phyloP scores from a whole-genome alignment of 2,329 filamentous ascomycete species.

The Zymoseptoria crescenta region DNA sequence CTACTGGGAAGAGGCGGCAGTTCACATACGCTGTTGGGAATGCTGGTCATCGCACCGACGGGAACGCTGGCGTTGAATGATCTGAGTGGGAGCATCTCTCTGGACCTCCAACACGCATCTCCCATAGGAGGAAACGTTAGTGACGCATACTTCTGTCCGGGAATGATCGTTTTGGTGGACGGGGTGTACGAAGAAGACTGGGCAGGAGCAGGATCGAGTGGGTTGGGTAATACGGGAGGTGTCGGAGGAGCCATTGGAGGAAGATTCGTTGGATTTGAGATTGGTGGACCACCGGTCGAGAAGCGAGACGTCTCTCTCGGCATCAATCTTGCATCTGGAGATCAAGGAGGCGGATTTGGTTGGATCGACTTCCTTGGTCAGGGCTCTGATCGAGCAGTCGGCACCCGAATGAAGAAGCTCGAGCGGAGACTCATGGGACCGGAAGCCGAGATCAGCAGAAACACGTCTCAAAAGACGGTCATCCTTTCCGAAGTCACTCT shows the following conservation, averaged over 20 bases:
- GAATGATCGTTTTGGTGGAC: constrained; percentile 92
- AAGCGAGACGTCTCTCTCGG: constrained; percentile 72
- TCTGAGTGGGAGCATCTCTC: constrained; percentile 74
- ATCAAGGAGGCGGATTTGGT: constrained; percentile 74
- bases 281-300: constrained; percentile 88
- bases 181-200: constrained; percentile 96
- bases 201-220: constrained; percentile 53
- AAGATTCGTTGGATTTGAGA: constrained; percentile 79
- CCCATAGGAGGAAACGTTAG: constrained; percentile 43
- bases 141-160: constrained; percentile 88
- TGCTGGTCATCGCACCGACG: constrained; percentile 72
- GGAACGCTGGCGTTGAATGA: constrained; percentile 79
- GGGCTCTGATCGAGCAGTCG: constrained; percentile 78
- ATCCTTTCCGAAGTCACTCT: constrained; percentile 80
- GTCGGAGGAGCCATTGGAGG: constrained; percentile 89
- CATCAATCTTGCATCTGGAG: constrained; percentile 42
- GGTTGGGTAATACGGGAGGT: constrained; percentile 62
- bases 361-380: constrained; percentile 96
- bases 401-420: constrained; percentile 72
- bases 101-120: constrained; percentile 74
- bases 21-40: constrained; percentile 77
- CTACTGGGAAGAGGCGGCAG: constrained; percentile 71
- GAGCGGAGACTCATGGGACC: constrained; percentile 57
- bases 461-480: constrained; percentile 48
- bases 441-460: constrained; percentile 19